Percentiles rank a stretch among this genome's conserved stretches.
Conservation (phyloP, 352 stramenopile species). For the Phytophthora brassicae region DNA sequence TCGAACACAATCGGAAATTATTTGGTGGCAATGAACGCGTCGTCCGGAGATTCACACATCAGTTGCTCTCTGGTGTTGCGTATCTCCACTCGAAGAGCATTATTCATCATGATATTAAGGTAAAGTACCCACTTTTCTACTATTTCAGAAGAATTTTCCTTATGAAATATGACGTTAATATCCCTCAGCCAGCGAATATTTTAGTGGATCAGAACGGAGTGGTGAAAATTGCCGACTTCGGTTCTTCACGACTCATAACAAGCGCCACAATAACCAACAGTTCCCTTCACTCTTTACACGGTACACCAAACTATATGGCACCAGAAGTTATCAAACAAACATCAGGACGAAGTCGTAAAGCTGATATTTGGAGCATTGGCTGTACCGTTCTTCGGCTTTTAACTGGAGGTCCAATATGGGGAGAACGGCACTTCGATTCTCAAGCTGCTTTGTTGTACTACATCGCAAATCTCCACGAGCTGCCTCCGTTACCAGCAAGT, state of each 20-base stretch:
- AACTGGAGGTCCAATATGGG: conserved; percentile 71
- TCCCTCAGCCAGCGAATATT: conserved; percentile 91
- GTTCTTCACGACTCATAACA: conserved; percentile 78
- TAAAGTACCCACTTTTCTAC: too few relatives aligned
- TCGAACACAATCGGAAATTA: conserved; percentile 79
- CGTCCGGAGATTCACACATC: conserved; percentile 71
- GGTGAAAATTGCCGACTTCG: conserved; percentile 95
- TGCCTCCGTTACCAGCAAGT: conserved; percentile 41
- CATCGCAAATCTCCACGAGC: conserved; percentile 50
- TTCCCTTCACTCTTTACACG: conserved; percentile 53
- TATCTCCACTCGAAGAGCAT: conserved; percentile 86
- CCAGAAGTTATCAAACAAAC: conserved; percentile 88
- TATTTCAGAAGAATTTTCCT: too few relatives aligned
- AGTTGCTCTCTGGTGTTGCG: conserved; percentile 85
- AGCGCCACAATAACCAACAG: conserved; percentile 51
- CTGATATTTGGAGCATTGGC: conserved; percentile 86
- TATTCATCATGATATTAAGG: conserved; percentile 85
- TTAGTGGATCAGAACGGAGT: conserved; percentile 93
- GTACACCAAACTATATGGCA: conserved; percentile 88
- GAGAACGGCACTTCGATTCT: conserved; percentile 76
- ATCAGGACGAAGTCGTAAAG: conserved; percentile 60
- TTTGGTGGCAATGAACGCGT: conserved; percentile 79
- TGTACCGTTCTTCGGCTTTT: conserved; percentile 80
- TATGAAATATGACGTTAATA: too few relatives aligned
- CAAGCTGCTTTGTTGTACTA: conserved; percentile 69